phyloP scores from a whole-genome alignment of 495 filamentous ascomycete genomes.

The Talaromyces nanjingensis region DNA sequence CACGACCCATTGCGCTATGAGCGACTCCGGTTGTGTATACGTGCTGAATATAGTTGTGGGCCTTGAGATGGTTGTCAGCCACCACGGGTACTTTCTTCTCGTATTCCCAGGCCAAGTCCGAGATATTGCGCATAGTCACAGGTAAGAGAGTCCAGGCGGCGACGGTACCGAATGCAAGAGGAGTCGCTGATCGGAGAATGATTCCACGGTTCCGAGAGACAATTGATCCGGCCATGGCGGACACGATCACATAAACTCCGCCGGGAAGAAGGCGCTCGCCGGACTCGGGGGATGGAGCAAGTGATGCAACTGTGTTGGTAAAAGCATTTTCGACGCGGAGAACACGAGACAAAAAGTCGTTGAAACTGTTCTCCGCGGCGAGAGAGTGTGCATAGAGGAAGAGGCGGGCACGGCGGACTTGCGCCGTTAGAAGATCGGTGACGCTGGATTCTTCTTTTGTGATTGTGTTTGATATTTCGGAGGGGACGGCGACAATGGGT shows the following conservation, averaged over 20 bases:
- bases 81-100: slow-evolving; percentile 79
- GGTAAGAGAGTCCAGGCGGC: slow-evolving; percentile 71
- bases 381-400: slow-evolving; percentile 69
- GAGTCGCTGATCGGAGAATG: slow-evolving; percentile 64
- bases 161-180: slow-evolving; percentile 62
- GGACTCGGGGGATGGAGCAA: slow-evolving; percentile 75
- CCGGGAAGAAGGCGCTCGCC: slow-evolving; percentile 83
- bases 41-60: slow-evolving; percentile 59
- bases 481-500: slow-evolving; percentile 19
- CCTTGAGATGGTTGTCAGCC: slow-evolving; percentile 64
- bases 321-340: slow-evolving; percentile 71
- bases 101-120: slow-evolving; percentile 76
- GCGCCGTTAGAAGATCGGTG: slow-evolving; percentile 81
- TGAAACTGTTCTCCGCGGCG: slow-evolving; percentile 68
- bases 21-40: slow-evolving; percentile 62
- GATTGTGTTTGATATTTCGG: slow-evolving; percentile 18
- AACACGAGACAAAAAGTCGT: slow-evolving; percentile 62
- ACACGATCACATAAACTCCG: slow-evolving; percentile 79
- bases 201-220: slow-evolving; percentile 78
- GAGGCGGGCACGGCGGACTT: slow-evolving; percentile 73
- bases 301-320: slow-evolving; percentile 75
- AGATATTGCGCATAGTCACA: slow-evolving; percentile 77
- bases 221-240: slow-evolving; percentile 88
- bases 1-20: slow-evolving; percentile 60
- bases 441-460: slow-evolving; percentile 59